A percentile compares a stretch with the other conserved stretches of the same genome.
Evolutionary conservation across 306 rosid species (phyloP).

Genomic region (Vigna nakashimae): DNA sequence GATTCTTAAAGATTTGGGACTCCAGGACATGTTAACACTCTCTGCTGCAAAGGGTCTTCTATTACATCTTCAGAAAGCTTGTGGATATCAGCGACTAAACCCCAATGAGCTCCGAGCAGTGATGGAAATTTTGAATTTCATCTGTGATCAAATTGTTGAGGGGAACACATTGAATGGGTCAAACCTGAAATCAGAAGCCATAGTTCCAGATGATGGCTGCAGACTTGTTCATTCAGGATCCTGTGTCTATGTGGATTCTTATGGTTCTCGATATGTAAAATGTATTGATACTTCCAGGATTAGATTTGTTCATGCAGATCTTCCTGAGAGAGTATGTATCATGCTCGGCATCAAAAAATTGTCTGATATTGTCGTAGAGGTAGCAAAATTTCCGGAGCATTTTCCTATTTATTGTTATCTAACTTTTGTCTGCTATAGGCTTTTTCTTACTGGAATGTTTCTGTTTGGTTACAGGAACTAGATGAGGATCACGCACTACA

Average conservation of each 20-base stretch:
- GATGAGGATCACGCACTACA: slow-evolving; percentile 66
- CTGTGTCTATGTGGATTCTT: slow-evolving; percentile 85
- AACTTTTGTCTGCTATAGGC: slow-evolving; percentile 4
- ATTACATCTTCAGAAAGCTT: slow-evolving; percentile 78
- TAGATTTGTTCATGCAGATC: slow-evolving; percentile 89
- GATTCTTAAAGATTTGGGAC: slow-evolving; percentile 89
- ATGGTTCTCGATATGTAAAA: slow-evolving; percentile 86
- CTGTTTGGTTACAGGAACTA: slow-evolving; percentile 71
- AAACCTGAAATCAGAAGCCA: slow-evolving; percentile 73
- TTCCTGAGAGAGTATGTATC: slow-evolving; percentile 80
- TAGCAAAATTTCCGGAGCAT: slow-evolving; percentile 47
- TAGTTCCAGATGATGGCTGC: slow-evolving; percentile 94
- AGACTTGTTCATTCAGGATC: slow-evolving; percentile 89
- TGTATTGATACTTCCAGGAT: slow-evolving; percentile 81
- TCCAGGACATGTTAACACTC: slow-evolving; percentile 80
- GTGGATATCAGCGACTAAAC: slow-evolving; percentile 94
- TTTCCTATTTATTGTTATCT: slow-evolving; percentile 27
- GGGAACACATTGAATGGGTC: slow-evolving; percentile 50
- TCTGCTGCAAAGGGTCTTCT: slow-evolving; percentile 85
- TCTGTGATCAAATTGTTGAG: slow-evolving; percentile 71
- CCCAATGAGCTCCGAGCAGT: slow-evolving; percentile 99
- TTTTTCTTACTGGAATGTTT: slow-evolving; percentile 50
- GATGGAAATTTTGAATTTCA: slow-evolving; percentile 81
- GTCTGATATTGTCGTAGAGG: slow-evolving; percentile 90
- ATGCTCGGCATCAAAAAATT: slow-evolving; percentile 78